Percentiles rank a stretch among this genome's conserved stretches.
phyloP scores from a whole-genome alignment of 768 basidiomycete genomes.

The Trametes punicea region DNA sequence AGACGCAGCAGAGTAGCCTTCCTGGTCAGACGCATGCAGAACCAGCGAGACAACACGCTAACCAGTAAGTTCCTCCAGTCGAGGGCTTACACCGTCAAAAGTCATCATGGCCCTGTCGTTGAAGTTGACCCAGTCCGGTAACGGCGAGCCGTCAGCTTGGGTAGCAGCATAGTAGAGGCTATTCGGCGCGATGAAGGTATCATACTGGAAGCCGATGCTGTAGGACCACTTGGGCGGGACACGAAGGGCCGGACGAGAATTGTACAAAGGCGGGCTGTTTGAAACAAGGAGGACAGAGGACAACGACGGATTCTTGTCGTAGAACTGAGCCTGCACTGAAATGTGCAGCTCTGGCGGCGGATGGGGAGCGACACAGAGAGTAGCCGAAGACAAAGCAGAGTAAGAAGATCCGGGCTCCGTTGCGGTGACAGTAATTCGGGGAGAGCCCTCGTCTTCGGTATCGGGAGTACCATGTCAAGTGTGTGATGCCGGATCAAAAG shows the following conservation, averaged over 20 bases:
- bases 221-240: slow-evolving; percentile 86
- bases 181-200: slow-evolving; percentile 48
- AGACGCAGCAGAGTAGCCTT: slow-evolving; percentile 62
- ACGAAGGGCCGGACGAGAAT: slow-evolving; percentile 52
- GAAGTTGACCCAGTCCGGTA: slow-evolving; percentile 78
- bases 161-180: slow-evolving; percentile 56
- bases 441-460: slow-evolving; percentile 57
- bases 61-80: slow-evolving; percentile 34
- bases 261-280: slow-evolving; percentile 51
- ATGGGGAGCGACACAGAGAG: slow-evolving; percentile 53
- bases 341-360: slow-evolving; percentile 52
- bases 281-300: slow-evolving; percentile 73
- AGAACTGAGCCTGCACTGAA: slow-evolving; percentile 60
- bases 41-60: slow-evolving; percentile 48
- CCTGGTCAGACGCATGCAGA: slow-evolving; percentile 68
- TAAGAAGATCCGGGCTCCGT: slow-evolving; percentile 44
- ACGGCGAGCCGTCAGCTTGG: slow-evolving; percentile 59
- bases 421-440: slow-evolving; percentile 61
- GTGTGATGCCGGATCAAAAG: slow-evolving; percentile 56
- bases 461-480: slow-evolving; percentile 72
- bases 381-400: slow-evolving; percentile 48
- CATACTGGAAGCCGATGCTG: slow-evolving; percentile 75
- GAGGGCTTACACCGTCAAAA: slow-evolving; percentile 75
- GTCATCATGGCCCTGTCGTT: slow-evolving; percentile 64
- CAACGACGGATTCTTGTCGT: slow-evolving; percentile 54